phyloP scores from a whole-genome alignment of 176 grass and related monocot species.

The Zizania latifolia region DNA sequence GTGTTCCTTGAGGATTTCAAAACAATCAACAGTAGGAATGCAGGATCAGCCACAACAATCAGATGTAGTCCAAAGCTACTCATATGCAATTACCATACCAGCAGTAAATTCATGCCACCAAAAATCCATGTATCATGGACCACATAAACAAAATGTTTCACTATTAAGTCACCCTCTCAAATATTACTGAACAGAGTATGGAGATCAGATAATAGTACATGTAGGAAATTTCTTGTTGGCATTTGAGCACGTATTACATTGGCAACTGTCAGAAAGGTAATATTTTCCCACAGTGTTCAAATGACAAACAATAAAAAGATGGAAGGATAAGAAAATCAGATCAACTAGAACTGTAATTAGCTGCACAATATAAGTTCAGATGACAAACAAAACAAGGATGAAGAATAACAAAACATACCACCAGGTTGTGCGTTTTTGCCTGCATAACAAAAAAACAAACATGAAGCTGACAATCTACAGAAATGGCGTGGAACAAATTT shows the following conservation, averaged over 20 bases:
- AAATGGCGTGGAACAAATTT: conserved; percentile 12
- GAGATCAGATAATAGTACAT: background rate
- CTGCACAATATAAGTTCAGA: conserved; percentile 18
- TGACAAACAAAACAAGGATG: conserved; percentile 12
- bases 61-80: conserved; percentile 5
- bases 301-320: too few species aligned
- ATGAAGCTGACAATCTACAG: conserved; percentile 23
- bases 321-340: too few species aligned
- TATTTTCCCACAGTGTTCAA: too few species aligned
- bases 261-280: background rate
- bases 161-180: background rate
- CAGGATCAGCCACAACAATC: background rate
- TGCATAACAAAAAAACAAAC: conserved; percentile 58
- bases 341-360: conserved; percentile 18
- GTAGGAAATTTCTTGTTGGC: background rate
- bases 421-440: conserved; percentile 70
- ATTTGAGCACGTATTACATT: background rate
- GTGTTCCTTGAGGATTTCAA: background rate
- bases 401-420: conserved; percentile 53
- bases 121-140: background rate
- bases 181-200: background rate
- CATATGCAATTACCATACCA: background rate
- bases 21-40: background rate
- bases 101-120: background rate
- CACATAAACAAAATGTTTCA: too few species aligned